Percentiles rank a stretch among this genome's conserved stretches.
Evolutionary conservation across 1,139 yeast genomes (phyloP).

Genomic region (Arxiozyma slooffiae): DNA sequence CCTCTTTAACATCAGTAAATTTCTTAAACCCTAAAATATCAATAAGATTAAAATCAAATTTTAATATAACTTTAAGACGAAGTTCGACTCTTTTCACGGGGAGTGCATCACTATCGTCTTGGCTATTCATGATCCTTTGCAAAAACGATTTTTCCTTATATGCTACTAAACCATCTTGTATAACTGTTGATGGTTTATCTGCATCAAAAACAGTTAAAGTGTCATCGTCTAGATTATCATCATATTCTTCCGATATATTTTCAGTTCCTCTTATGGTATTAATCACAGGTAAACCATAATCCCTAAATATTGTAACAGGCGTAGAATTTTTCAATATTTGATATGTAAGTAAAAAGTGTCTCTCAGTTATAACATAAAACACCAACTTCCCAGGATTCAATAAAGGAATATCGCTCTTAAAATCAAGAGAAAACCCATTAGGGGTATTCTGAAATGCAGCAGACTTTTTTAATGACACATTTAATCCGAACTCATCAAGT

Average conservation of each 20-base stretch:
- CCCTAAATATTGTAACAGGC: conserved; percentile 18
- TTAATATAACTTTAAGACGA: conserved; percentile 37
- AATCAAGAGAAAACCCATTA: not conserved
- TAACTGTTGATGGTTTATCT: conserved; percentile 30
- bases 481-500: conserved; percentile 33
- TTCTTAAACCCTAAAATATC: conserved; percentile 31
- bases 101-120: conserved; percentile 14
- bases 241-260: conserved; percentile 19
- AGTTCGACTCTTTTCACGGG: conserved; percentile 32
- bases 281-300: conserved; percentile 24
- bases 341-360: conserved; percentile 24
- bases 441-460: conserved; percentile 7
- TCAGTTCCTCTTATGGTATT: conserved; percentile 12
- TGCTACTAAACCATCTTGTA: conserved; percentile 41
- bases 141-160: conserved; percentile 29
- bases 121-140: conserved; percentile 17
- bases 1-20: conserved; percentile 18
- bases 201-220: conserved; percentile 35
- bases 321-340: conserved; percentile 23
- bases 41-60: conserved; percentile 35
- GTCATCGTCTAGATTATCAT: conserved; percentile 31
- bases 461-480: conserved; percentile 24
- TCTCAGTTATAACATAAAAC: conserved; percentile 24
- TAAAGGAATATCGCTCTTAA: not conserved
- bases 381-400: conserved; percentile 19